Percentiles rank a stretch among this genome's conserved stretches.
Evolutionary conservation across 2,329 filamentous ascomycete genomes (phyloP).

Genomic region (Nakataea oryzae): DNA sequence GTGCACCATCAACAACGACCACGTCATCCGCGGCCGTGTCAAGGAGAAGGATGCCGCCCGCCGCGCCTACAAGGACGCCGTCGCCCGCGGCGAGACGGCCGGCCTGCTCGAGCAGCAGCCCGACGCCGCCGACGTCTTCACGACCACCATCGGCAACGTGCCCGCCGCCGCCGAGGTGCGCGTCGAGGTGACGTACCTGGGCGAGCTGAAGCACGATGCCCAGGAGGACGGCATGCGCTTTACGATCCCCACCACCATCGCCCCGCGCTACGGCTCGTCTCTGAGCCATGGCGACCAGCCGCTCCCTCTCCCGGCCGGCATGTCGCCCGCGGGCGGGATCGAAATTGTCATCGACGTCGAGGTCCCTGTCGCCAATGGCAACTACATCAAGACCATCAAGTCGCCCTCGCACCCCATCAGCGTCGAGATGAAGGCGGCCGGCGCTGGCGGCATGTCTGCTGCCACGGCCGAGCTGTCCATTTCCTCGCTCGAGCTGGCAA

Average conservation of each 20-base stretch:
- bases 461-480: conserved; percentile 53
- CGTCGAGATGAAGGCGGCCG: conserved; percentile 39
- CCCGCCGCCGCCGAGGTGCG: conserved; percentile 42
- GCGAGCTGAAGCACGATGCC: conserved; percentile 62
- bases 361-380: conserved; percentile 40
- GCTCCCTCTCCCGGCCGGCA: conserved; percentile 7
- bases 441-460: neutral
- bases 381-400: conserved; percentile 45
- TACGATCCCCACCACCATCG: conserved; percentile 57
- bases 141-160: conserved; percentile 57
- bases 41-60: conserved; percentile 55
- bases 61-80: conserved; percentile 47
- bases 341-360: conserved; percentile 48
- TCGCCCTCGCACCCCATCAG: conserved; percentile 60
- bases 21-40: conserved; percentile 52
- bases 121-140: conserved; percentile 55
- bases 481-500: conserved; percentile 39
- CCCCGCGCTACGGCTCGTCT: conserved; percentile 49
- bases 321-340: conserved; percentile 26
- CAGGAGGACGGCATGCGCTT: conserved; percentile 58
- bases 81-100: conserved; percentile 47
- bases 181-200: conserved; percentile 53
- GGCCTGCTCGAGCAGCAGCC: conserved; percentile 54
- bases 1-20: conserved; percentile 50
- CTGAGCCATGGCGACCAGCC: conserved; percentile 25